Evolutionary conservation across 164 flowering plant species (phyloP), one percentile per base, ranked within the genome.

Genomic region (Nelumbo lutea): DNA sequence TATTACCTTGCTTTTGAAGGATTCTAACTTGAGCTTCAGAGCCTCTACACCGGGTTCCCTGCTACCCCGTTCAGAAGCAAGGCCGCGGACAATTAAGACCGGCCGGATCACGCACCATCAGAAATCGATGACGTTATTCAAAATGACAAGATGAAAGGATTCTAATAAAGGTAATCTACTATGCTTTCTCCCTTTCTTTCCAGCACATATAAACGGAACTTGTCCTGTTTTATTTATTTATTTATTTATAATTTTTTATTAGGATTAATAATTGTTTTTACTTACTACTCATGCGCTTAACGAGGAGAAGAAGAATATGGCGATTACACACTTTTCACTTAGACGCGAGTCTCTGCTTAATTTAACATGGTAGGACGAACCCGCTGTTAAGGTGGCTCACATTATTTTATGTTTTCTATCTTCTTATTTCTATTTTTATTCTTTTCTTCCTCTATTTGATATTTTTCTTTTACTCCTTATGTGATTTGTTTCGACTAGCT

Each of bases 351-450:
- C 81, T 92, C n/a, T 95, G 99, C 27, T 27, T 27, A 27, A 27
- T 80, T 92, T 95, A 69, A 98, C 99, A 2, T 95, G 99, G 68
- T 95, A 98, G 99, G 99, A 95, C 75, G 99, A 95, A 75, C 99
- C 99, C 64, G 89, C 96, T 77, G 76, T 80, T 73, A 95, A 95
- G 99, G 99, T 95, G 27, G 13, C 72, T 13, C 27, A 15, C 27
- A 15, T 42, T 8, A 11, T 38, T 38, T 51, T 10, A 27, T 27
- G 27, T 27, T 27, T 27, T 27, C 27, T 27, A 27, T 27, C 27
- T 27, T 27, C 27, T 27, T 27, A n/a, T 27, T 27, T 27, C 27
- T 27, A 27, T 27, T 27, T 27, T 27, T 0, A 27, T 27, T 27
- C 27, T 27, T 27, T 27, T 27, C 0, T 27, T 27, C 27, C 27